These are phyloP conservation scores for Ophiocytium majus DNA, from an alignment of 352 stramenopile genomes.

Conservation along the genomic window DNA sequence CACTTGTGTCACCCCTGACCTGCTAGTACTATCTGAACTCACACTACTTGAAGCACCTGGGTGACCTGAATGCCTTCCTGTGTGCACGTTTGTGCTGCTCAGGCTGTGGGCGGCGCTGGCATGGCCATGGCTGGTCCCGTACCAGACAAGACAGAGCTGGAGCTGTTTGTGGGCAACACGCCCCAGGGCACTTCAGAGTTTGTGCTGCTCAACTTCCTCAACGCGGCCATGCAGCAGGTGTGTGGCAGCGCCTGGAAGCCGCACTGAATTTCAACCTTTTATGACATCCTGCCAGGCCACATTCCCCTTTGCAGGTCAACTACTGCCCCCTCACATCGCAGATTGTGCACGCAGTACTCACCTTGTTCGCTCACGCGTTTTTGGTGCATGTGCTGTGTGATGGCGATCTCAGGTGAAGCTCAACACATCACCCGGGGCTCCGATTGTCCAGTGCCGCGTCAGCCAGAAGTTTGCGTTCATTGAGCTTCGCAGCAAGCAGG, in stretches of 20 bases:
- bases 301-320: no score
- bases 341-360: no score
- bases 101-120: no score
- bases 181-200: slow-evolving; percentile 69
- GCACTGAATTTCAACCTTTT: neutral
- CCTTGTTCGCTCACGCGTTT: neutral
- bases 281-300: neutral
- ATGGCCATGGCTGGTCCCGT: no score
- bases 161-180: slow-evolving; percentile 79
- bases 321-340: no score
- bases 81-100: no score
- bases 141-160: slow-evolving; percentile 58
- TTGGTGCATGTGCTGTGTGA: neutral
- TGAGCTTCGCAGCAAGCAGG: slow-evolving; percentile 66
- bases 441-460: slow-evolving; percentile 44
- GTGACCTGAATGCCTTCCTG: no score
- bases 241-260: neutral
- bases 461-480: slow-evolving; percentile 74
- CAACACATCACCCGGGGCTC: slow-evolving; percentile 36
- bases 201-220: slow-evolving; percentile 63
- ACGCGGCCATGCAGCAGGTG: slow-evolving; percentile 56
- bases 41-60: no score
- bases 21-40: neutral
- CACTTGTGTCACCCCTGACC: neutral
- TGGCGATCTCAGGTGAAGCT: slow-evolving; percentile 38